A percentile compares a stretch with the other conserved stretches of the same genome.
These are phyloP conservation scores for Mucor velutinosus DNA, from an alignment of 371 early-diverging fungal species.

Conservation along the genomic window DNA sequence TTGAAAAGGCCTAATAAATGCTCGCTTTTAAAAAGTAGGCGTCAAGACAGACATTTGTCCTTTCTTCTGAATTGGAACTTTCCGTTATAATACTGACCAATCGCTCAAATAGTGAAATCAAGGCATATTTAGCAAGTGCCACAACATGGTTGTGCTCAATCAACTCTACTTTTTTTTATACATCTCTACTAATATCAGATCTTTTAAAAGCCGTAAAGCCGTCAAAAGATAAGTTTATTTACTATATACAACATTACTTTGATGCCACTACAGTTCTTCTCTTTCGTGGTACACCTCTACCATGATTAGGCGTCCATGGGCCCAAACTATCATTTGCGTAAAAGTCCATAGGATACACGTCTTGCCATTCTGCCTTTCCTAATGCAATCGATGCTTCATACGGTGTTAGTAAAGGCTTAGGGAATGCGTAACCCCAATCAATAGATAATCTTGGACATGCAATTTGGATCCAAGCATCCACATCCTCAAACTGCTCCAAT, in stretches of 20 bases:
- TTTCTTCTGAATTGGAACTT: too few relatives aligned
- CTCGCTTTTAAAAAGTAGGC: too few relatives aligned
- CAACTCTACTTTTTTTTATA: not conserved
- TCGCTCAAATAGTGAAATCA: not conserved
- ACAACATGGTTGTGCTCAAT: not conserved
- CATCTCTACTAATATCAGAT: not conserved
- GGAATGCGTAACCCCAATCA: conserved; percentile 99
- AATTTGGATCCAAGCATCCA: conserved; percentile 97
- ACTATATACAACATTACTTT: not conserved
- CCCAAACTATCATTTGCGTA: conserved; percentile 92
- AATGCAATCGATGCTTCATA: conserved; percentile 96
- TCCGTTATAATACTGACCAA: not conserved
- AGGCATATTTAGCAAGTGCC: not conserved
- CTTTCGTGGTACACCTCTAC: conserved; percentile 45
- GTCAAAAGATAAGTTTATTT: not conserved
- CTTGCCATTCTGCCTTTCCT: conserved; percentile 76
- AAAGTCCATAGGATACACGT: conserved; percentile 97
- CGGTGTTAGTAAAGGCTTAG: conserved; percentile 93
- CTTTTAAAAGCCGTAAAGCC: not conserved
- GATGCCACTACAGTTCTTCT: conserved; percentile 9
- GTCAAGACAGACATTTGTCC: not conserved
- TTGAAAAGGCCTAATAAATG: too few relatives aligned
- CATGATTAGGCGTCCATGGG: conserved; percentile 94
- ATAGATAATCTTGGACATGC: conserved; percentile 98
- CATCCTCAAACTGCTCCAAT: conserved; percentile 83